Evolutionary conservation across 805 yeast species (phyloP).

Genomic region (Debaryomyces hansenii): DNA sequence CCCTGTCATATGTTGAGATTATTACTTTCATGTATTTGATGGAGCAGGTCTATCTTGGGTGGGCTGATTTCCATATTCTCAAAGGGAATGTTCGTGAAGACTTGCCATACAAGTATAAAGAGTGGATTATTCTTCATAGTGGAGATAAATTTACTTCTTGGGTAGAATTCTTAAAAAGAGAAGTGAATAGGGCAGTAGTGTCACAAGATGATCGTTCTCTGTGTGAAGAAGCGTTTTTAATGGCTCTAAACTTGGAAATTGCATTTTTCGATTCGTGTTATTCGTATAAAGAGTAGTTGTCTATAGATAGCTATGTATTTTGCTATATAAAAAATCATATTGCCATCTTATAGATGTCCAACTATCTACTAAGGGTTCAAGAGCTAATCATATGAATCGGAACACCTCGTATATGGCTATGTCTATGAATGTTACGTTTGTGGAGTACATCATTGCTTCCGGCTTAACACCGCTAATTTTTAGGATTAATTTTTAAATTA

Average conservation of each 20-base stretch:
- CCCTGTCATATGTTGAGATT: conserved; percentile 37
- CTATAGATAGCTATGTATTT: no score
- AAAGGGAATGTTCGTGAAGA: conserved; percentile 16
- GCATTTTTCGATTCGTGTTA: conserved; percentile 51
- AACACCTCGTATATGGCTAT: no score
- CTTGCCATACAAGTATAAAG: conserved; percentile 46
- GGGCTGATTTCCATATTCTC: conserved; percentile 44
- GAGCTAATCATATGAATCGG: no score
- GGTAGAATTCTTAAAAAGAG: conserved; percentile 46
- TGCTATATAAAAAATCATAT: no score
- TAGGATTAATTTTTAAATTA: no score
- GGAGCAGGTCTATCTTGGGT: conserved; percentile 52
- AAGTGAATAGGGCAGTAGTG: conserved; percentile 39
- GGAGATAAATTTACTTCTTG: conserved; percentile 48
- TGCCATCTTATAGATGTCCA: no score
- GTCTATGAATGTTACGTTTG: no score
- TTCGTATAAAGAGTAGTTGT: conserved; percentile 14
- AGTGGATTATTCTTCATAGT: conserved; percentile 54
- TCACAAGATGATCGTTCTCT: conserved; percentile 17
- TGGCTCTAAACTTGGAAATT: conserved; percentile 40
- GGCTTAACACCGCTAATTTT: no score
- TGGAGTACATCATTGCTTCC: no score
- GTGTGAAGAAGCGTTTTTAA: conserved; percentile 26
- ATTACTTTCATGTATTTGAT: conserved; percentile 46
- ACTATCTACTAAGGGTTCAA: no score